Base-by-base conservation (phyloP, 2,329 filamentous ascomycete species). In the Pseudohalonectria lignicola region DNA sequence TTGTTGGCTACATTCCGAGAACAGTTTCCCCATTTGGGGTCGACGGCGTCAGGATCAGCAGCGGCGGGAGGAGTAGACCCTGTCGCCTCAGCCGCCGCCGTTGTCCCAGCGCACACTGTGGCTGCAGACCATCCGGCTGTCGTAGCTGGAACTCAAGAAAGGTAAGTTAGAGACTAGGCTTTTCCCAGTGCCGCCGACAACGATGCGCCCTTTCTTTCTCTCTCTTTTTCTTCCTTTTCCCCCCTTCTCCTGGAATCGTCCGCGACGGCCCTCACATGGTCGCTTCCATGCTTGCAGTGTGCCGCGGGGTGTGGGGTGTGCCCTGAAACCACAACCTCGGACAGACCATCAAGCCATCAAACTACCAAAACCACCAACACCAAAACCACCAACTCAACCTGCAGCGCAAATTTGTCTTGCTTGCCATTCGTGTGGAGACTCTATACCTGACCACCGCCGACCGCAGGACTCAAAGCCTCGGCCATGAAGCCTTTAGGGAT, bases 1-100 rank as follows among this genome's bases (percentile, higher is more conserved):
- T 72, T 94, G 54, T 79, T 92, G 57, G 79, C 79, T 61, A 79
- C 77, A 57, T 94, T 94, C 64, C 84, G 84, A 58, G 76, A 85
- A 52, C 79, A 76, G 48, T 94, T 94, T 53, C 82, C 86, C 34
- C 77, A 88, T 50, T 67, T 93, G 44, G 65, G 71, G 40, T 21
- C 18, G 19, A 37, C 26, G 19, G 35, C 16, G n/a, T n/a, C n/a
- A n/a, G n/a, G n/a, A n/a, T n/a, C n/a, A n/a, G n/a, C n/a, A n/a
- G n/a, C n/a, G n/a, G n/a, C n/a, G n/a, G n/a, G n/a, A n/a, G n/a
- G n/a, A n/a, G n/a, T n/a, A 19, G 26, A 30, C 13, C 64, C 72
- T 38, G 66, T 70, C 41, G 65, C 65, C 40, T 51, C 61, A 48
- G 52, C 68, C 39, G n/a, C n/a, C n/a, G 59, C 69, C 50, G 51